A percentile compares a stretch with the other conserved stretches of the same genome.
These are phyloP conservation scores for Pseudophaeomoniella oleicola DNA, from an alignment of 2,329 filamentous ascomycete genomes.

Conservation along the genomic window DNA sequence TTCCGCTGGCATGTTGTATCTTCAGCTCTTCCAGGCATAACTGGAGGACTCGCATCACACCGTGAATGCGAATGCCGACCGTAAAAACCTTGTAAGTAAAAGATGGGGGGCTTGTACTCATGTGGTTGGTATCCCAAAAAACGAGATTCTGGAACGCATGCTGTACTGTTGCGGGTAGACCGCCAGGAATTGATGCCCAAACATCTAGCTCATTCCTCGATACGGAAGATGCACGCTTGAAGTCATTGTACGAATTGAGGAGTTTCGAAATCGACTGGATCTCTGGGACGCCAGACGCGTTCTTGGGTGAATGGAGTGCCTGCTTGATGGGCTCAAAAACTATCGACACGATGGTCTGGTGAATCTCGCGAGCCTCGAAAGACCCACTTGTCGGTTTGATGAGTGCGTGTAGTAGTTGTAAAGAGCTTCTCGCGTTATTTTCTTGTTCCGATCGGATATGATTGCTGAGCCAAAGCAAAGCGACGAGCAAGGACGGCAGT, in stretches of 20 bases:
- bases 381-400: slow-evolving; percentile 42
- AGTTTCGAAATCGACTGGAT: slow-evolving; percentile 37
- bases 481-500: slow-evolving; percentile 44
- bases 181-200: slow-evolving; percentile 33
- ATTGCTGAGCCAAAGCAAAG: slow-evolving; percentile 43
- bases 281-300: slow-evolving; percentile 34
- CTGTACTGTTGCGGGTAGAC: slow-evolving; percentile 31
- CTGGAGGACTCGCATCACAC: slow-evolving; percentile 21
- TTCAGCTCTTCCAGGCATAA: slow-evolving; percentile 27
- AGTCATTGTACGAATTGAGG: slow-evolving; percentile 35
- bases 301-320: slow-evolving; percentile 34
- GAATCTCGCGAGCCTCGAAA: slow-evolving; percentile 45
- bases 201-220: slow-evolving; percentile 34
- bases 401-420: slow-evolving; percentile 42
- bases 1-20: slow-evolving; percentile 23
- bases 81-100: slow-evolving; percentile 43
- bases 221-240: slow-evolving; percentile 32
- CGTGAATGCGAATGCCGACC: slow-evolving; percentile 24
- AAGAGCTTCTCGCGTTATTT: slow-evolving; percentile 25
- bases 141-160: slow-evolving; percentile 36
- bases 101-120: slow-evolving; percentile 36
- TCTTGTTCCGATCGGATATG: slow-evolving; percentile 35
- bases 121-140: slow-evolving; percentile 36
- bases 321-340: slow-evolving; percentile 36
- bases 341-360: slow-evolving; percentile 43